Percentiles rank a stretch among this genome's conserved stretches.
Evolutionary conservation across 148 eudicot species (phyloP).

Genomic region (Rhododendron henanense): DNA sequence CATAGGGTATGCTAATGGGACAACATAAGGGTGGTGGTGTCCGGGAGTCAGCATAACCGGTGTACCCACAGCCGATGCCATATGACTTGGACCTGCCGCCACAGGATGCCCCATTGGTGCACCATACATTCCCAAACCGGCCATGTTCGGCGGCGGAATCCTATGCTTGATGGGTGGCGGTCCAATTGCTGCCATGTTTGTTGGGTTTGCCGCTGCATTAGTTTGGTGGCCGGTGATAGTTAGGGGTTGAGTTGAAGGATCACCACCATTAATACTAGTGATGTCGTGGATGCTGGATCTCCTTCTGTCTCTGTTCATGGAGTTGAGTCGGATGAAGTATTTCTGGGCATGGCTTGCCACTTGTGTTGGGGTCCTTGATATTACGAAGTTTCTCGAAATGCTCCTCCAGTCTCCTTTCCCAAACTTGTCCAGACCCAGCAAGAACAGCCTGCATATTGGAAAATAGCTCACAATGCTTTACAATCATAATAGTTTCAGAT

Average conservation of each 20-base stretch:
- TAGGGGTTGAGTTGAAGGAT: conserved; percentile 47
- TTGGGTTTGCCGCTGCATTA: conserved; percentile 16
- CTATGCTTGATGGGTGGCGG: conserved; percentile 32
- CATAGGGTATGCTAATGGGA: conserved; percentile 72
- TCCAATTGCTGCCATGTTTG: conserved; percentile 25
- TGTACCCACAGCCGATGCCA: conserved; percentile 79
- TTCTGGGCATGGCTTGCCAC: conserved; percentile 93
- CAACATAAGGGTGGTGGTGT: conserved; percentile 57
- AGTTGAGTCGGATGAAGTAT: conserved; percentile 77
- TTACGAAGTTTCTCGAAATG: conserved; percentile 79
- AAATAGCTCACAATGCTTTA: background rate
- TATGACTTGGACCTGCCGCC: conserved; percentile 41
- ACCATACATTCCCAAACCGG: conserved; percentile 71
- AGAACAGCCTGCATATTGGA: conserved; percentile 47
- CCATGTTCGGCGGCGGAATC: conserved; percentile 38
- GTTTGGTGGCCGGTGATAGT: conserved; percentile 69
- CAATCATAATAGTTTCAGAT: background rate
- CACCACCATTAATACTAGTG: conserved; percentile 59
- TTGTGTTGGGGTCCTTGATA: conserved; percentile 85
- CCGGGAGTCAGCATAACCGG: conserved; percentile 73
- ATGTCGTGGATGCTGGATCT: conserved; percentile 87
- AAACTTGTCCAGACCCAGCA: conserved; percentile 80
- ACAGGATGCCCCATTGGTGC: conserved; percentile 82
- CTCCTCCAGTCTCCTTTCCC: conserved; percentile 95
- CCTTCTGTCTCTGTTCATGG: conserved; percentile 78